phyloP scores from a whole-genome alignment of 176 grass and related monocot genomes.

The Lolium perenne region DNA sequence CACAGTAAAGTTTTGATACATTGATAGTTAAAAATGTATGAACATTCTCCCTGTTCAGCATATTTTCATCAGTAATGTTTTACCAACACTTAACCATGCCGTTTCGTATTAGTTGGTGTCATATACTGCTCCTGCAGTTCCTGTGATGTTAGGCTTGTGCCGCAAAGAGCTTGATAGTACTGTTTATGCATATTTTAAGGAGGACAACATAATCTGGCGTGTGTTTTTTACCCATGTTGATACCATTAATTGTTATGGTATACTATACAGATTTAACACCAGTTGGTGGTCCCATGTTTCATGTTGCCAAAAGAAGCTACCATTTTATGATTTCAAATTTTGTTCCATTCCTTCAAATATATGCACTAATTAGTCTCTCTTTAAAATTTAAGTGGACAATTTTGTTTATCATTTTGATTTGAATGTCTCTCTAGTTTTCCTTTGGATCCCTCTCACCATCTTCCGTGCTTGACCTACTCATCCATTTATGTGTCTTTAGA shows the following conservation, averaged over 20 bases:
- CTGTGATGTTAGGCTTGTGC: not conserved
- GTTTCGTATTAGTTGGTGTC: constrained; percentile 2
- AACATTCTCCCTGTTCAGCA: not conserved
- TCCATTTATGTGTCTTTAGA: constrained; percentile 20
- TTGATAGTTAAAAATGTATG: not conserved
- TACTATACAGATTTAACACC: not conserved
- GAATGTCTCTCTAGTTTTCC: not conserved
- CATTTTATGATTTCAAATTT: not conserved
- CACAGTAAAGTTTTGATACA: not conserved
- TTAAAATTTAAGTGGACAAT: not conserved
- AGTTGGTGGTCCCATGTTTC: not conserved
- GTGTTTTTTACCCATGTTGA: not conserved
- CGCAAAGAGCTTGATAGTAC: not conserved
- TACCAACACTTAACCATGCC: not conserved
- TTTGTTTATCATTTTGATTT: constrained; percentile 28
- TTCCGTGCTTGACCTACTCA: constrained; percentile 17
- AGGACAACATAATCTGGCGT: not conserved
- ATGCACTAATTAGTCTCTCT: not conserved
- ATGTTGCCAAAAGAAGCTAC: not conserved
- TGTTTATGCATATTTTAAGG: not conserved
- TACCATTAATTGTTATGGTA: not conserved
- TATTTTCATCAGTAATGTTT: constrained; percentile 18
- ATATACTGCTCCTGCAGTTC: not conserved
- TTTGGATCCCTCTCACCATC: not conserved
- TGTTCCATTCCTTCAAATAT: not conserved